These are phyloP conservation scores for Luzula sylvatica DNA, from an alignment of 176 grass and related monocot species.

Conservation along the genomic window DNA sequence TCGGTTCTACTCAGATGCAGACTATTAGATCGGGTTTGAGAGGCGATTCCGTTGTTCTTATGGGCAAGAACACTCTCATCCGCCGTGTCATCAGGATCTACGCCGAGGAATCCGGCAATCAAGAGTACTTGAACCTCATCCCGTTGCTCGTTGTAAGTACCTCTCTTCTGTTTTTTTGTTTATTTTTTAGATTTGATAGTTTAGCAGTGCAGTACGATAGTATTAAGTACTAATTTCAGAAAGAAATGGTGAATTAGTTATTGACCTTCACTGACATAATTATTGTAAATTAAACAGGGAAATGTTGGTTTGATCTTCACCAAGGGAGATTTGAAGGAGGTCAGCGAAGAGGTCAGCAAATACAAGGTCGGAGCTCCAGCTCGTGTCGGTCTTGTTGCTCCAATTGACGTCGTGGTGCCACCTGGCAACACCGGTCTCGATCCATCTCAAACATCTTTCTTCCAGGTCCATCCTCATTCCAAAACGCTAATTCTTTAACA, in stretches of 20 bases:
- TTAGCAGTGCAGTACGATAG: too few species aligned
- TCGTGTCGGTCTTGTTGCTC: constrained; percentile 82
- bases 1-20: constrained; percentile 78
- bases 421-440: constrained; percentile 86
- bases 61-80: constrained; percentile 93
- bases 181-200: not conserved
- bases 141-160: constrained; percentile 48
- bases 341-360: constrained; percentile 66
- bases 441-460: constrained; percentile 82
- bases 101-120: constrained; percentile 46
- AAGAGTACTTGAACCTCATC: constrained; percentile 39
- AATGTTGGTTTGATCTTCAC: constrained; percentile 91
- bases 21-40: constrained; percentile 58
- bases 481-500: too few species aligned
- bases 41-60: constrained; percentile 69
- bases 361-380: constrained; percentile 92
- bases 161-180: not conserved
- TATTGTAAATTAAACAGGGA: constrained; percentile 26
- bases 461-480: constrained; percentile 40
- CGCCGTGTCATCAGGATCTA: constrained; percentile 62
- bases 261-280: too few species aligned
- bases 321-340: constrained; percentile 89
- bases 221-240: too few species aligned
- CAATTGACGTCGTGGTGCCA: constrained; percentile 66
- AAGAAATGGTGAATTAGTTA: not conserved